Evolutionary conservation across 2,329 filamentous ascomycete species (phyloP), one percentile per base, ranked within the genome.

Genomic region (Aspergillus tamarii): DNA sequence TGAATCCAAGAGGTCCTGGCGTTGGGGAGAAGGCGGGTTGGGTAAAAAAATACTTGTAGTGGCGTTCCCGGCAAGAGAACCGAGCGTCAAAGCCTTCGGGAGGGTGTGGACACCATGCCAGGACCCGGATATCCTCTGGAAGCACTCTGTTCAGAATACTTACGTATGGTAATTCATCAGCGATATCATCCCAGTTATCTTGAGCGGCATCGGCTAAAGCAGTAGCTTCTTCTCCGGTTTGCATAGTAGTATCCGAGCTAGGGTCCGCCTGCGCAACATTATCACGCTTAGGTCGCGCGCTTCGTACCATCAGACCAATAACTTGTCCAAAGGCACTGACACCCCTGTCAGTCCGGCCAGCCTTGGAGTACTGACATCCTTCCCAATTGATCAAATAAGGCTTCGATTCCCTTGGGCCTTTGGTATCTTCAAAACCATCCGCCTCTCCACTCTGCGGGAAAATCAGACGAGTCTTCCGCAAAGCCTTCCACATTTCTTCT

Each of bases 321-420:
- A 99, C 95, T 81, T 99, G 95, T 0, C 95, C 95, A 81, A 99
- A 99, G 3, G 95, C 94, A 78, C 93, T 97, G 41, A 99, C 95
- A 14, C 95, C 95, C 60, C 89, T 85, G 76, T 99, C 95, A 21
- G 95, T 99, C 66, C 95, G 85, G 2, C 95, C 95, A 74, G 94
- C 97, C 78, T 99, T 99, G 41, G 91, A 93, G 78, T 98, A 99
- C 65, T 96, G 91, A 77, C 89, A 94, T 9, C 89, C 89, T 39
- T 91, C 88, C 85, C 93, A 97, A 77, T 92, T 90, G 30, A 97
- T 78, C 41, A 80, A 77, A 53, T 77, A 77, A 28, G 77, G 75
- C 48, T 70, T 71, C 64, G 69, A 56, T 54, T 61, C 66, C 54
- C 87, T 83, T 21, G 81, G 79, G 62, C 80, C 76, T 50, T 34